These are phyloP conservation scores for Platanthera guangdongensis DNA, from an alignment of 106 monocot species.

Conservation along the genomic window DNA sequence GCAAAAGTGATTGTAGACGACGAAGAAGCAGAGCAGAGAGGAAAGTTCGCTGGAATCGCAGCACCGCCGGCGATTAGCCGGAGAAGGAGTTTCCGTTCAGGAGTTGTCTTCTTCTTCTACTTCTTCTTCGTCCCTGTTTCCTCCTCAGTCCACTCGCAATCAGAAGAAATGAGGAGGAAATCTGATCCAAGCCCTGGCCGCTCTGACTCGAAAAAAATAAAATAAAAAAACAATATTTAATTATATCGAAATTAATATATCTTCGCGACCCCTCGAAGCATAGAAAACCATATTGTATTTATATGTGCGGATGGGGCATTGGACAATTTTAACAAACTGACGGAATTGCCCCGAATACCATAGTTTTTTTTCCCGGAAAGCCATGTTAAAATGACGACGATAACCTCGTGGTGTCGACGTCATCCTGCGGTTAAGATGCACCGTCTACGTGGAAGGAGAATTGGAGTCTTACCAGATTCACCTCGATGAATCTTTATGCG, in stretches of 20 bases:
- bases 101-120: background rate
- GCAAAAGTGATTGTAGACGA: background rate
- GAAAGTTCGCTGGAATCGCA: conserved; percentile 2
- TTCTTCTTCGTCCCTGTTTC: conserved; percentile 8
- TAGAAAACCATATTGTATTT: conserved; percentile 17
- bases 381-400: conserved; percentile 1
- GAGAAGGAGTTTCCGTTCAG: background rate
- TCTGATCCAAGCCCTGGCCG: conserved; percentile 2
- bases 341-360: conserved; percentile 11
- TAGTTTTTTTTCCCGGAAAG: background rate
- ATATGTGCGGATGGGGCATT: background rate
- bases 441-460: background rate
- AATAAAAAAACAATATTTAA: background rate
- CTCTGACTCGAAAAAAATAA: background rate
- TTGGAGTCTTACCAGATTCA: background rate
- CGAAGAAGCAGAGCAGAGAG: background rate
- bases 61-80: background rate
- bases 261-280: conserved; percentile 26
- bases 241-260: background rate
- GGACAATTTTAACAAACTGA: conserved; percentile 12
- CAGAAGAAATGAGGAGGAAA: conserved; percentile 20
- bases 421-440: background rate
- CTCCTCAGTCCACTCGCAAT: conserved; percentile 23
- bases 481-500: background rate
- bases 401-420: background rate